A percentile compares a stretch with the other conserved stretches of the same genome.
phyloP scores from a whole-genome alignment of 2,329 filamentous ascomycete species.

The Venturia nashicola region DNA sequence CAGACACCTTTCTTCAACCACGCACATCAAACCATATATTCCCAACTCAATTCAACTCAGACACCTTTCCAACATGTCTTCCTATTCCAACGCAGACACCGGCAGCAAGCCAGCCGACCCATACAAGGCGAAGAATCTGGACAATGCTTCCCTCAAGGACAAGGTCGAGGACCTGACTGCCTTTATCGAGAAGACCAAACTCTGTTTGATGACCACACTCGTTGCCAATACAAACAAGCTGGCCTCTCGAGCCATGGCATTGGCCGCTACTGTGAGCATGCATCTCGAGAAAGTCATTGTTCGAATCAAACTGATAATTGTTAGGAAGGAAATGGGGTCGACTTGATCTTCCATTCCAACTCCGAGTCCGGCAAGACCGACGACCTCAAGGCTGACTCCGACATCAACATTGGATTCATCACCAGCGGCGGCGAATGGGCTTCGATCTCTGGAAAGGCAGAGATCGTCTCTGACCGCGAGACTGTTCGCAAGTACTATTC shows the following conservation, averaged over 20 bases:
- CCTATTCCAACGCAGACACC: slow-evolving; percentile 27
- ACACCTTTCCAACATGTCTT: not conserved
- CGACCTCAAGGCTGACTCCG: slow-evolving; percentile 58
- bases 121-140: slow-evolving; percentile 65
- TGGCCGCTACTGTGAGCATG: slow-evolving; percentile 59
- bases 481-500: slow-evolving; percentile 60
- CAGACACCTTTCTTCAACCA: not conserved
- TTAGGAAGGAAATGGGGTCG: slow-evolving; percentile 65
- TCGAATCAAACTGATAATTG: slow-evolving; percentile 2
- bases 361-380: slow-evolving; percentile 80
- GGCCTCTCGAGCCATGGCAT: slow-evolving; percentile 74
- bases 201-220: slow-evolving; percentile 79
- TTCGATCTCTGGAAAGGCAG: slow-evolving; percentile 63
- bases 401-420: slow-evolving; percentile 74
- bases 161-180: slow-evolving; percentile 63
- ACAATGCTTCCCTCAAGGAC: slow-evolving; percentile 49
- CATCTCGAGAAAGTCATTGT: not conserved
- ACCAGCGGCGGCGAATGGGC: slow-evolving; percentile 72
- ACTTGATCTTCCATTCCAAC: slow-evolving; percentile 85
- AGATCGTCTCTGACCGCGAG: slow-evolving; percentile 55
- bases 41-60: not conserved
- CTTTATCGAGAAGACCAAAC: slow-evolving; percentile 65
- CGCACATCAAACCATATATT: not conserved
- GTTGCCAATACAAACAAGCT: slow-evolving; percentile 52
- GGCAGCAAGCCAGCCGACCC: slow-evolving; percentile 44